phyloP scores from a whole-genome alignment of 73 alveolate genomes.

The Tetrahymena elliotti region DNA sequence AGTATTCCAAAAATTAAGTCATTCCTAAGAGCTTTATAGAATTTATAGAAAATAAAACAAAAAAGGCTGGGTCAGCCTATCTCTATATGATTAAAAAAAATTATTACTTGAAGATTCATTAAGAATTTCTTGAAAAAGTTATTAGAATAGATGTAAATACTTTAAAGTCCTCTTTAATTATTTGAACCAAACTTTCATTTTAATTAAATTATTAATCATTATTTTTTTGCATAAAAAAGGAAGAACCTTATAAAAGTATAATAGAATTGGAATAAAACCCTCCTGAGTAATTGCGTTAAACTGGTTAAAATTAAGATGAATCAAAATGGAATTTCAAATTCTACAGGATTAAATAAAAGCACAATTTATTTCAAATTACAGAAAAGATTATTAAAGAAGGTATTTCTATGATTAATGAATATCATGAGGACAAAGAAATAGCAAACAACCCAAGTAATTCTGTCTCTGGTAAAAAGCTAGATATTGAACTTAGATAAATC shows the following conservation, averaged over 20 bases:
- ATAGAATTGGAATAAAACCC: not conserved
- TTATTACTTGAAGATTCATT: not conserved
- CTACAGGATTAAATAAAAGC: not conserved
- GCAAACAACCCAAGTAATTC: not conserved
- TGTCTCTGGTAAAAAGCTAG: not conserved
- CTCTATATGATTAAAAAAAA: not conserved
- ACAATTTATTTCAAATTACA: not conserved
- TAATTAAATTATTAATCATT: too few relatives aligned
- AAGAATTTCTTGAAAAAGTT: not conserved
- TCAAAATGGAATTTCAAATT: not conserved
- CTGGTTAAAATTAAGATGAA: not conserved
- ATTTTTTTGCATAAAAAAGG: not conserved
- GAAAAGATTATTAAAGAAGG: not conserved
- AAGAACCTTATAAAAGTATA: not conserved
- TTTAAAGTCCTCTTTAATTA: not conserved
- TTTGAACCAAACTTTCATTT: not conserved
- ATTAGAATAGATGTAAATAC: not conserved
- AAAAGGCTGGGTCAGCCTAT: not conserved
- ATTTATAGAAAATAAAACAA: not conserved
- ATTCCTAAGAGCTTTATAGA: not conserved
- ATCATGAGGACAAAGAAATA: not conserved
- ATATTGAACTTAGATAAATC: not conserved
- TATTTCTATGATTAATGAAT: not conserved
- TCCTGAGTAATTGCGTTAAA: not conserved
- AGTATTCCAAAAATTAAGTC: not conserved